Percentiles rank a stretch among this genome's conserved stretches.
Conservation (phyloP, 768 basidiomycete genomes). For the Pisolithus marmoratus region DNA sequence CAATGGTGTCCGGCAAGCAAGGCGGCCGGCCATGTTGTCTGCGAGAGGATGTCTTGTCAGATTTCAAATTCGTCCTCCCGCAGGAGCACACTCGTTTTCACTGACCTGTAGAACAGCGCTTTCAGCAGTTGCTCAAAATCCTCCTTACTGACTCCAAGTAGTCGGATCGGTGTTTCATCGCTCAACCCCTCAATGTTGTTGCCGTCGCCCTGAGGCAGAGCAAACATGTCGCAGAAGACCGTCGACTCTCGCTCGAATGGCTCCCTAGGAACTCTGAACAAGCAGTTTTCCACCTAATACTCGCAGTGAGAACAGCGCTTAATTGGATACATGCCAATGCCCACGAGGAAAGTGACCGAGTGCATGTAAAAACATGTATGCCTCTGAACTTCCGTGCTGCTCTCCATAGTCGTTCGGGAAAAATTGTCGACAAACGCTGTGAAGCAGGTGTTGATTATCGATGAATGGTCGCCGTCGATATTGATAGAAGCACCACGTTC, state of each 20-base stretch:
- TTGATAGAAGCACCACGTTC: too few relatives aligned
- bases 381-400: too few relatives aligned
- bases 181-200: background rate
- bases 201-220: background rate
- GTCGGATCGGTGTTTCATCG: background rate
- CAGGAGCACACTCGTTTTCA: background rate
- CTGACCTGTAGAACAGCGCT: background rate
- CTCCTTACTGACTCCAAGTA: background rate
- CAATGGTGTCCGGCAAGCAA: background rate
- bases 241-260: background rate
- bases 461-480: too few relatives aligned
- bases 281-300: background rate
- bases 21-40: background rate
- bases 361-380: background rate
- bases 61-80: background rate
- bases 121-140: background rate
- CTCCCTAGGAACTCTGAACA: background rate
- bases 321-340: background rate
- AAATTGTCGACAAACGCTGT: too few relatives aligned
- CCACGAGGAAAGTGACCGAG: background rate
- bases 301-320: background rate
- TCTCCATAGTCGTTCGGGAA: too few relatives aligned
- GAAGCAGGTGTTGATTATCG: too few relatives aligned
- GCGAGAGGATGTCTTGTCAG: background rate
- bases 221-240: background rate